Evolutionary conservation across 2,329 filamentous ascomycete species (phyloP), one percentile per base, ranked within the genome.

Genomic region (Xylariomycetidae sp.): DNA sequence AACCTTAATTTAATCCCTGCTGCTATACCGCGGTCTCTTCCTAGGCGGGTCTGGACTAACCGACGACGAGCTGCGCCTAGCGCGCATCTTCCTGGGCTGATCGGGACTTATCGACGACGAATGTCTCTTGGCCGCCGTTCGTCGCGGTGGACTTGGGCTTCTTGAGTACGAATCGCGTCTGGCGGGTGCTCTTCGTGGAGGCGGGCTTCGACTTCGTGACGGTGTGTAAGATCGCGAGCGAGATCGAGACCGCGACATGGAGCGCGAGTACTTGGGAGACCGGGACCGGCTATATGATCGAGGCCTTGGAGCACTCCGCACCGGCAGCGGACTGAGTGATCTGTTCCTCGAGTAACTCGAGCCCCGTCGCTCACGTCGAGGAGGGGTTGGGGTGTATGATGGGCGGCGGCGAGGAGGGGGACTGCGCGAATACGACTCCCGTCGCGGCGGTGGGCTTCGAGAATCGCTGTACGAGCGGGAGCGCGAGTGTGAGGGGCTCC

Each of bases 131-230:
- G 35, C 36, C 12, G n/a, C n/a, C n/a, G 7, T 25, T 7, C 24
- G 24, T 13, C 12, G 24, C n/a, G n/a, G n/a, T 25, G 24, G 24
- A 12, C 26, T 18, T 9, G 5, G 26, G 15, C 26, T 29, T 6
- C 13, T 18, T 7, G 38, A 38, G 23, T 35, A 34, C 15, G 43
- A 39, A 23, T 31, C 38, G 12, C 39, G 38, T 23, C 38, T 32
- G 16, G 29, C 31, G 6, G 40, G 42, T 24, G 39, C 42, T 12
- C 39, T 46, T 10, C 43, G 44, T 8, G 46, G 48, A 12, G 44
- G 35, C 9, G 49, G 44, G 25, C 40, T 46, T 15, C 48, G 52
- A 17, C 43, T 49, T 24, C 42, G 50, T 19, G 47, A 56, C 8
- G 36, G 35, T 13, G 46, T 41, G 37, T 42, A 49, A 17, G 45